These are phyloP conservation scores for Geotrichum bryndzae DNA, from an alignment of 1,139 yeast genomes.

Conservation along the genomic window DNA sequence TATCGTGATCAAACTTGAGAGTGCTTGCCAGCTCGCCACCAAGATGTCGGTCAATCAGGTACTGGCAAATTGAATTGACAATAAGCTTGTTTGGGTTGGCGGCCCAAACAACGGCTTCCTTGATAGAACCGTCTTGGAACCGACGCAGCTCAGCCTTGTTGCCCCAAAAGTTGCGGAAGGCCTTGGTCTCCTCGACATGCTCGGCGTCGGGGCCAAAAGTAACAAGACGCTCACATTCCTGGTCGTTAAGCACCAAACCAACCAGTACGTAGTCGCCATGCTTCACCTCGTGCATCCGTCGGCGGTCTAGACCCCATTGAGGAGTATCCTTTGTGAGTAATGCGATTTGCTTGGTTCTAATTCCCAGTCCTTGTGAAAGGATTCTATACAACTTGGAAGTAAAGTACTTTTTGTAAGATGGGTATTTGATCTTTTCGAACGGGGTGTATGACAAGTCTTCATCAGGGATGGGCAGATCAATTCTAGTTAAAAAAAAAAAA, in stretches of 20 bases:
- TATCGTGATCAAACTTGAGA: conserved; percentile 21
- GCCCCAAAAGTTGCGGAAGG: conserved; percentile 89
- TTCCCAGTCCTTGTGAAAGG: conserved; percentile 60
- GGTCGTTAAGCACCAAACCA: conserved; percentile 66
- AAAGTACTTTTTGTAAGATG: conserved; percentile 63
- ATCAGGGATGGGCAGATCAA: conserved; percentile 20
- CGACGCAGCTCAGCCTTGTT: conserved; percentile 75
- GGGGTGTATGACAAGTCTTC: conserved; percentile 50
- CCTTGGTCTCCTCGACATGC: conserved; percentile 41
- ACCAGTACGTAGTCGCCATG: conserved; percentile 38
- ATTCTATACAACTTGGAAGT: conserved; percentile 56
- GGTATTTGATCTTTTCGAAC: conserved; percentile 63
- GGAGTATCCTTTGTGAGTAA: conserved; percentile 20
- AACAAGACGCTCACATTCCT: conserved; percentile 70
- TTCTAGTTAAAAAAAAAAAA: conserved; percentile 14
- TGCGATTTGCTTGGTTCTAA: conserved; percentile 41
- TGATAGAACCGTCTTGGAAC: conserved; percentile 78
- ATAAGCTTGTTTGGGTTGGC: conserved; percentile 53
- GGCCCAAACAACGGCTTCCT: conserved; percentile 84
- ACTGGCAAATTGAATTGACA: conserved; percentile 58
- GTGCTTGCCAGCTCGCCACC: conserved; percentile 33
- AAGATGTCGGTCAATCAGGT: conserved; percentile 58
- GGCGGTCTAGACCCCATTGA: conserved; percentile 46
- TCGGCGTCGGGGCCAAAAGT: conserved; percentile 75
- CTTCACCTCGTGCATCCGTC: conserved; percentile 40